Percentiles rank a stretch among this genome's conserved stretches.
Conservation (phyloP, 1,284 basidiomycete genomes). For the Cryptococcus depauperatus region DNA sequence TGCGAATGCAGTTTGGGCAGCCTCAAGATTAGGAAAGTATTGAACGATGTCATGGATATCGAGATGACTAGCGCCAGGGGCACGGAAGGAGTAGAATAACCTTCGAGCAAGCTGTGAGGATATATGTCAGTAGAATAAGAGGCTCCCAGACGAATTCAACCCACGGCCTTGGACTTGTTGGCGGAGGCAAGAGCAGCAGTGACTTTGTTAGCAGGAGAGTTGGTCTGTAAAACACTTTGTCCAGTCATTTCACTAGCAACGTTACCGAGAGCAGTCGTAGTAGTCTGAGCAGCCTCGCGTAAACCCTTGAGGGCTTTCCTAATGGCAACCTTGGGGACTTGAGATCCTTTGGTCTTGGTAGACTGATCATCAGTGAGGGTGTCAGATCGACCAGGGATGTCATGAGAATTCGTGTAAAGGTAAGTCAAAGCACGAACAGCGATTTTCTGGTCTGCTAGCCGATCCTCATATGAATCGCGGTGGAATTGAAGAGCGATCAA, state of each 20-base stretch:
- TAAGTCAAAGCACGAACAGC: constrained; percentile 58
- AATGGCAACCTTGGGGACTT: constrained; percentile 58
- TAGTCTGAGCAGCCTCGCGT: constrained; percentile 63
- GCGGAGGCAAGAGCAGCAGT: constrained; percentile 67
- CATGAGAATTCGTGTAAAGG: constrained; percentile 68
- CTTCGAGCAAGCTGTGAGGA: constrained; percentile 65
- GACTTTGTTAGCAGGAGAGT: constrained; percentile 75
- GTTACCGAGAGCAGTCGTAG: constrained; percentile 71
- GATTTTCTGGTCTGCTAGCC: constrained; percentile 60
- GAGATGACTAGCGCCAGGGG: constrained; percentile 55
- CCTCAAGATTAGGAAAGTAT: constrained; percentile 62
- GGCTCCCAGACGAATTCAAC: too few species aligned
- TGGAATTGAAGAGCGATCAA: constrained; percentile 73
- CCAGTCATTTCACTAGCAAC: constrained; percentile 48
- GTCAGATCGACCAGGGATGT: constrained; percentile 62
- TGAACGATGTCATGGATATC: constrained; percentile 62
- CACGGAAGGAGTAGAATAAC: constrained; percentile 78
- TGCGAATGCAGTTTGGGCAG: constrained; percentile 58
- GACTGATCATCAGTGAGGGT: constrained; percentile 51
- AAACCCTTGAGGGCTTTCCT: constrained; percentile 67
- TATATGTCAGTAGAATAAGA: too few species aligned
- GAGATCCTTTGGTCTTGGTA: constrained; percentile 43
- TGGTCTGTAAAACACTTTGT: constrained; percentile 75
- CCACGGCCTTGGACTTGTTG: constrained; percentile 70
- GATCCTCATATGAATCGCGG: constrained; percentile 77